Evolutionary conservation across 2,329 filamentous ascomycete genomes (phyloP).

Genomic region (Claviceps pazoutovae): DNA sequence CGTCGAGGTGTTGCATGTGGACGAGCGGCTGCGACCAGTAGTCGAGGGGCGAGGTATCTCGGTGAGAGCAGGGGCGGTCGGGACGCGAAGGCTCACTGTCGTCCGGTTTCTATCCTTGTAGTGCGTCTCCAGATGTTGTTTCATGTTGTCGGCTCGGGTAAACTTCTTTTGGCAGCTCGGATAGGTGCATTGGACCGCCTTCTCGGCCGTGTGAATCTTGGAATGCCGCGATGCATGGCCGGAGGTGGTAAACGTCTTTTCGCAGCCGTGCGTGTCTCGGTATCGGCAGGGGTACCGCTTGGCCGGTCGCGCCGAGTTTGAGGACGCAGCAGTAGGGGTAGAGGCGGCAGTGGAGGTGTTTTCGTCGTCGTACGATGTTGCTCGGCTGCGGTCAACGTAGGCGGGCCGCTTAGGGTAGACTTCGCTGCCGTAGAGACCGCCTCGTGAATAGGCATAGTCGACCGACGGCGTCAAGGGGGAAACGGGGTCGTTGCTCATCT

Average conservation of each 20-base stretch:
- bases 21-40: slow-evolving; percentile 18
- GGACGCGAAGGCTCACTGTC: slow-evolving; percentile 20
- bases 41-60: slow-evolving; percentile 20
- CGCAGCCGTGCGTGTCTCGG: slow-evolving; percentile 56
- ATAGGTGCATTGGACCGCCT: slow-evolving; percentile 55
- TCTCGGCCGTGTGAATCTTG: slow-evolving; percentile 73
- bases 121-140: slow-evolving; percentile 69
- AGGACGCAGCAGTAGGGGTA: slow-evolving; percentile 14
- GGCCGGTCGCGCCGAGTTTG: slow-evolving; percentile 30
- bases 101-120: slow-evolving; percentile 46
- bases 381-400: slow-evolving; percentile 29
- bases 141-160: slow-evolving; percentile 76
- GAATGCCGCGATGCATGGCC: slow-evolving; percentile 75
- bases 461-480: slow-evolving; percentile 43
- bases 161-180: slow-evolving; percentile 66
- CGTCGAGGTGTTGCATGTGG: slow-evolving; percentile 7
- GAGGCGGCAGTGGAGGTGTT: slow-evolving; percentile 19
- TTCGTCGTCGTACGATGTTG: slow-evolving; percentile 39
- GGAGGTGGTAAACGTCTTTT: slow-evolving; percentile 71
- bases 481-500: slow-evolving; percentile 37
- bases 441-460: slow-evolving; percentile 26
- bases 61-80: slow-evolving; percentile 18
- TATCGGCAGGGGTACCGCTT: slow-evolving; percentile 66
- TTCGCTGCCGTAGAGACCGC: slow-evolving; percentile 25
- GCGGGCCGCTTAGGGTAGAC: slow-evolving; percentile 25